Base-by-base conservation (phyloP, 192 early-diverging fungal species). In the Ambispora gerdemannii region DNA sequence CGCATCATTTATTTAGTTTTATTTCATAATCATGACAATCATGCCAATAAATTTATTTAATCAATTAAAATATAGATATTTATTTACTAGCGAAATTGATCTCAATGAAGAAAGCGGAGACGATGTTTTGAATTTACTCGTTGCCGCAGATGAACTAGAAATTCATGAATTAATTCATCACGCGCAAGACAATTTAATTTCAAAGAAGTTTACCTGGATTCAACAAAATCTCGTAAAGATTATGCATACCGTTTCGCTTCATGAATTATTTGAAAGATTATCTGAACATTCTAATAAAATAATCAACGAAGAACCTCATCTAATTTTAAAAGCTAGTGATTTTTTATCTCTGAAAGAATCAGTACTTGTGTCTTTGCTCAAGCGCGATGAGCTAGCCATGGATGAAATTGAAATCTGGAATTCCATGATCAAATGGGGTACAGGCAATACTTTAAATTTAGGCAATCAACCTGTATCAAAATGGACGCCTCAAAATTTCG, bases 1-100 rank as follows among this genome's bases (percentile, higher is more conserved):
- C n/a, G n/a, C n/a, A n/a, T n/a, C n/a, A n/a, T n/a, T n/a, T n/a
- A n/a, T n/a, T n/a, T n/a, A n/a, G n/a, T n/a, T n/a, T n/a, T n/a
- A n/a, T n/a, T n/a, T n/a, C n/a, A n/a, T n/a, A n/a, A n/a, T n/a
- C n/a, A n/a, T n/a, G n/a, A n/a, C n/a, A n/a, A n/a, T n/a, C n/a
- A n/a, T n/a, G n/a, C n/a, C n/a, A n/a, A n/a, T n/a, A n/a, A n/a
- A n/a, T n/a, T n/a, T n/a, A n/a, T n/a, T n/a, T n/a, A n/a, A n/a
- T n/a, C n/a, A n/a, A n/a, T n/a, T n/a, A n/a, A n/a, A n/a, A n/a
- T 63, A 27, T 55, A 68, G 67, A 27, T 68, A 68, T 28, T 55
- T 68, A 27, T 68, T 55, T 68, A 68, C 36, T 25, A 52, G 67
- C 3, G 28, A 8, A 24, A 36, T 68, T 17, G 33, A 7, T 27